Percentiles rank a stretch among this genome's conserved stretches.
phyloP scores from a whole-genome alignment of 371 early-diverging fungal genomes.

The Gilbertella persicaria region DNA sequence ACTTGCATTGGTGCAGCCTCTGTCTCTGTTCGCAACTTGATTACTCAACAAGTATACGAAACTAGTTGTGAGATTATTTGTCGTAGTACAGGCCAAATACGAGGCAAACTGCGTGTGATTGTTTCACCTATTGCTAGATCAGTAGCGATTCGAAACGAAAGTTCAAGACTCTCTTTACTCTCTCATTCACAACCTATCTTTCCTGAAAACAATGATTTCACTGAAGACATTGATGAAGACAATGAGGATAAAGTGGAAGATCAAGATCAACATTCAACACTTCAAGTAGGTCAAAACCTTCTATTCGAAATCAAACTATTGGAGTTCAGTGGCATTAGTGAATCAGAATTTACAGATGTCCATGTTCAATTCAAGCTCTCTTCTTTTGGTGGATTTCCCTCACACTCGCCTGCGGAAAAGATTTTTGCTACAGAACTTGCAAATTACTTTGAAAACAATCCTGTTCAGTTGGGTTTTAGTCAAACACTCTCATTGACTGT shows the following conservation, averaged over 20 bases:
- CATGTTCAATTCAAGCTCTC: slow-evolving; percentile 80
- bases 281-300: slow-evolving; percentile 56
- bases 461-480: slow-evolving; percentile 61
- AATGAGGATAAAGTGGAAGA: slow-evolving; percentile 9
- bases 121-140: slow-evolving; percentile 52
- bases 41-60: slow-evolving; percentile 52
- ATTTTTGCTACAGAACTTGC: slow-evolving; percentile 69
- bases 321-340: slow-evolving; percentile 69
- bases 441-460: slow-evolving; percentile 52
- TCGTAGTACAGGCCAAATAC: slow-evolving; percentile 53
- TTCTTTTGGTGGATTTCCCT: slow-evolving; percentile 56
- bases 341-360: slow-evolving; percentile 71
- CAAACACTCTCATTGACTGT: slow-evolving; percentile 63
- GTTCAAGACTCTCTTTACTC: slow-evolving; percentile 1
- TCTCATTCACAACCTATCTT: slow-evolving; percentile 7
- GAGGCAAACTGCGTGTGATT: slow-evolving; percentile 51
- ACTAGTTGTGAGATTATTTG: slow-evolving; percentile 58
- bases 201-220: slow-evolving; percentile 9
- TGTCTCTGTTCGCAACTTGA: slow-evolving; percentile 50
- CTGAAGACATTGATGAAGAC: slow-evolving; percentile 10
- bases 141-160: slow-evolving; percentile 9
- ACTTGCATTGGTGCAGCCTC: slow-evolving; percentile 68
- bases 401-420: slow-evolving; percentile 55
- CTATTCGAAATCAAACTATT: slow-evolving; percentile 74
- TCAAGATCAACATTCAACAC: slow-evolving; percentile 9